Percentiles rank a stretch among this genome's conserved stretches.
These are phyloP conservation scores for Linanthus parryae DNA, from an alignment of 148 eudicot genomes.

Conservation along the genomic window DNA sequence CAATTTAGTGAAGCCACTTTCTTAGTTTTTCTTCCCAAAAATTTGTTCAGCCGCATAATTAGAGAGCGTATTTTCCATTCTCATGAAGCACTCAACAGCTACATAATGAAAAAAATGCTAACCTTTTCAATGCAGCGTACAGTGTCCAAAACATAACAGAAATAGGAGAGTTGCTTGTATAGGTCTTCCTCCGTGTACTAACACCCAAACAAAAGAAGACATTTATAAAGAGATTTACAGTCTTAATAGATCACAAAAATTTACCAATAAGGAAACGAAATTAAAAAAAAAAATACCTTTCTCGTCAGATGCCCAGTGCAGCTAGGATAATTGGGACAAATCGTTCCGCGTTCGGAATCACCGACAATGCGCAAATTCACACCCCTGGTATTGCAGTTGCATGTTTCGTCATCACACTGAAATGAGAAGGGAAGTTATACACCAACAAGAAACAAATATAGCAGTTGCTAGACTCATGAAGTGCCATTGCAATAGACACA, in stretches of 20 bases:
- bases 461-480: too few species aligned
- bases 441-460: too few species aligned
- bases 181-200: slow-evolving; percentile 88
- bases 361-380: slow-evolving; percentile 80
- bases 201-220: slow-evolving; percentile 4
- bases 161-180: slow-evolving; percentile 85
- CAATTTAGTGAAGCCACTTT: too few species aligned
- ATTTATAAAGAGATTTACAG: too few species aligned
- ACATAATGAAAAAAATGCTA: too few species aligned
- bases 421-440: slow-evolving; percentile 2
- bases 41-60: too few species aligned
- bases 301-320: slow-evolving; percentile 83
- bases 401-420: slow-evolving; percentile 98
- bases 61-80: too few species aligned
- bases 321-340: slow-evolving; percentile 90
- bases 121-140: slow-evolving; percentile 85
- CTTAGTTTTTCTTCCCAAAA: too few species aligned
- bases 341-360: slow-evolving; percentile 87
- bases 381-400: slow-evolving; percentile 82
- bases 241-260: too few species aligned
- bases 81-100: too few species aligned
- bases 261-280: too few species aligned
- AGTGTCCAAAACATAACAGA: slow-evolving; percentile 74
- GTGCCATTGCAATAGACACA: too few species aligned
- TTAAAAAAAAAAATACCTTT: slow-evolving; percentile 42